These are phyloP conservation scores for Globisporangium okanoganense DNA, from an alignment of 352 stramenopile species.

Conservation along the genomic window DNA sequence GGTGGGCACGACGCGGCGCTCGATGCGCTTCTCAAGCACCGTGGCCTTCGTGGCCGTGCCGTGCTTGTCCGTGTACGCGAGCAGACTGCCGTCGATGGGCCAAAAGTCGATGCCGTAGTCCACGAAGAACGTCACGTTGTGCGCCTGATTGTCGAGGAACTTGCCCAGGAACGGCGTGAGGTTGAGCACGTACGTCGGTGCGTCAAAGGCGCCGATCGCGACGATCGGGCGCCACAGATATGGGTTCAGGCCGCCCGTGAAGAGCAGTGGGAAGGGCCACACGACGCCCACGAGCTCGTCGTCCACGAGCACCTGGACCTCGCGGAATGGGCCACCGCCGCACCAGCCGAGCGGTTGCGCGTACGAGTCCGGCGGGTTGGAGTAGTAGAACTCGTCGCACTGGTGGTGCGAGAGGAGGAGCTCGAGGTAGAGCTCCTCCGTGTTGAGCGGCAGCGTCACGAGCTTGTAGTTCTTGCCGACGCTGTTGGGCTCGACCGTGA, in stretches of 20 bases:
- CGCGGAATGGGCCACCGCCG: slow-evolving; percentile 51
- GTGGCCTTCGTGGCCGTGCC: slow-evolving; percentile 34
- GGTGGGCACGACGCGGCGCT: slow-evolving; percentile 22
- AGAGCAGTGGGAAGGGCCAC: slow-evolving; percentile 75
- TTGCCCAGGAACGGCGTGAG: slow-evolving; percentile 66
- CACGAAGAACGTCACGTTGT: slow-evolving; percentile 61
- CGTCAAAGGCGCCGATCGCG: slow-evolving; percentile 62
- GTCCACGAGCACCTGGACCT: slow-evolving; percentile 70
- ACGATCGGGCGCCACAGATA: slow-evolving; percentile 79
- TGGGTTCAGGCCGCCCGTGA: slow-evolving; percentile 70
- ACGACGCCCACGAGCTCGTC: slow-evolving; percentile 55
- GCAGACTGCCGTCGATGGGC: slow-evolving; percentile 59
- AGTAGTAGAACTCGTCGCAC: slow-evolving; percentile 78
- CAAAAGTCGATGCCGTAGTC: slow-evolving; percentile 68
- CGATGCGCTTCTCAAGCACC: slow-evolving; percentile 33
- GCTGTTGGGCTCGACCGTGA: slow-evolving; percentile 47
- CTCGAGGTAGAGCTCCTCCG: slow-evolving; percentile 63
- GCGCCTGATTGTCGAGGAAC: slow-evolving; percentile 41
- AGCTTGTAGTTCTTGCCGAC: slow-evolving; percentile 30
- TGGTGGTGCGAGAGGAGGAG: slow-evolving; percentile 70
- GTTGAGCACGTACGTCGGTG: slow-evolving; percentile 71
- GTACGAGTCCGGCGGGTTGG: slow-evolving; percentile 47
- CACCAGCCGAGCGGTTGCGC: slow-evolving; percentile 24
- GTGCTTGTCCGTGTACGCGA: slow-evolving; percentile 45
- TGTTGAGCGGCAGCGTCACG: slow-evolving; percentile 54